phyloP scores from a whole-genome alignment of 139 green algal genomes.

The Coccomyxa sp. region DNA sequence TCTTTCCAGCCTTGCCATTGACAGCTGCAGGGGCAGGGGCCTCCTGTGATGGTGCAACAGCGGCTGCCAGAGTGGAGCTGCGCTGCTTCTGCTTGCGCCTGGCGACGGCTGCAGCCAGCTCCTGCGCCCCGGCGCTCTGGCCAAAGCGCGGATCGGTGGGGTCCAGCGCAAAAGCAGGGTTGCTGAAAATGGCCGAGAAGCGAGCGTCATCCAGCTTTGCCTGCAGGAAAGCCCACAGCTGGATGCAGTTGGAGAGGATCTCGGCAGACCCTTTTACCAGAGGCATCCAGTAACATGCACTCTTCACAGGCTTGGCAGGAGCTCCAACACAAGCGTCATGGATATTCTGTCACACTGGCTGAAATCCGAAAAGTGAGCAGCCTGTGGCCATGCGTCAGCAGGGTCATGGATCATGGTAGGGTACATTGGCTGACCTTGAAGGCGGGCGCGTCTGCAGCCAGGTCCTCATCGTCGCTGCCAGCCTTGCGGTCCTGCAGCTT shows the following conservation, averaged over 20 bases:
- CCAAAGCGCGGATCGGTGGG: conserved; percentile 85
- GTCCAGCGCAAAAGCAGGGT: conserved; percentile 79
- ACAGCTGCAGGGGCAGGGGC: conserved; percentile 11
- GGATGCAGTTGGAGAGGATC: not conserved
- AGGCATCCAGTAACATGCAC: not conserved
- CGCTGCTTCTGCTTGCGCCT: not conserved
- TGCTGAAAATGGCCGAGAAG: conserved; percentile 67
- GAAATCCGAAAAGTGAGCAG: no score
- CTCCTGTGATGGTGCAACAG: not conserved
- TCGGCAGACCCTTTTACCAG: not conserved
- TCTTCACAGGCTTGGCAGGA: not conserved
- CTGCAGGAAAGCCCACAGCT: conserved; percentile 8
- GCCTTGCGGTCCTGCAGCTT: conserved; percentile 25
- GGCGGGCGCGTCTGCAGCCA: not conserved
- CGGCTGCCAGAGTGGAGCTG: not conserved
- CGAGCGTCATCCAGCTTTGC: conserved; percentile 68
- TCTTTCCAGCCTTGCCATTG: not conserved
- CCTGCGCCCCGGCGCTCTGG: conserved; percentile 2
- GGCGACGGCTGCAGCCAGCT: not conserved
- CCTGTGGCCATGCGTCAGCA: not conserved
- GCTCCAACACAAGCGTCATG: not conserved
- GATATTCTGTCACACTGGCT: not conserved
- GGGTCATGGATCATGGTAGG: not conserved
- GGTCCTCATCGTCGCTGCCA: conserved; percentile 42
- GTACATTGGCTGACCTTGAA: not conserved